Evolutionary conservation across 805 yeast species (phyloP), one percentile per base, ranked within the genome.

Genomic region (Yamadazyma kitorensis): DNA sequence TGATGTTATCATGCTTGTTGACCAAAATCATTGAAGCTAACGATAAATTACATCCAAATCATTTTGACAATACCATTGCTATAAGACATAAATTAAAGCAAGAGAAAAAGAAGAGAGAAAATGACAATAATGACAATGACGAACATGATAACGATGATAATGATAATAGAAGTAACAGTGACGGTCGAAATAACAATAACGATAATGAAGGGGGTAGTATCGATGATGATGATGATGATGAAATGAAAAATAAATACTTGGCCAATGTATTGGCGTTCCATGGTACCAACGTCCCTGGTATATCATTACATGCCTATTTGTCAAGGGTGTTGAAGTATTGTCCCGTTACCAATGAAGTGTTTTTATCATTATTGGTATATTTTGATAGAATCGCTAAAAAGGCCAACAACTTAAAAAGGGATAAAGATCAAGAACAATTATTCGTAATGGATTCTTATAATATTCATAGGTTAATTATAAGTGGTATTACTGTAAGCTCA

Each of bases 341-440:
- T 58, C 98, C 99, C 0, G 93, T 93, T n/a, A 89, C 98, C 2
- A 91, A 91, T 59, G 98, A 93, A 56, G 98, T 93, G 21, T 93
- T 89, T 58, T 64, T 93, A 30, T 82, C 96, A 24, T 63, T 93
- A 22, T 69, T 93, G 49, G 97, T 93, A 19, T 93, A 93, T 58
- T 88, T 93, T 63, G 99, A 93, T 61, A 68, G 98, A 43, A 87
- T 91, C 28, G 93, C 95, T 13, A 86, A 86, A 52, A 73, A 86
- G 42, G 87, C 93, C 27, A 83, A 85, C 51, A 73, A 62, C 39
- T 49, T 67, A 27, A 58, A 57, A 17, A 41, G 41, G 15, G 52
- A 48, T 26, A 49, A 47, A 20, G 52, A 49, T 27, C 50, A 41
- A 26, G 73, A 67, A 33, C 91, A 84, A 55, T 61, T 86, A 40